These are phyloP conservation scores for Aschersonia sp. DNA, from an alignment of 2,329 filamentous ascomycete genomes.

Conservation along the genomic window DNA sequence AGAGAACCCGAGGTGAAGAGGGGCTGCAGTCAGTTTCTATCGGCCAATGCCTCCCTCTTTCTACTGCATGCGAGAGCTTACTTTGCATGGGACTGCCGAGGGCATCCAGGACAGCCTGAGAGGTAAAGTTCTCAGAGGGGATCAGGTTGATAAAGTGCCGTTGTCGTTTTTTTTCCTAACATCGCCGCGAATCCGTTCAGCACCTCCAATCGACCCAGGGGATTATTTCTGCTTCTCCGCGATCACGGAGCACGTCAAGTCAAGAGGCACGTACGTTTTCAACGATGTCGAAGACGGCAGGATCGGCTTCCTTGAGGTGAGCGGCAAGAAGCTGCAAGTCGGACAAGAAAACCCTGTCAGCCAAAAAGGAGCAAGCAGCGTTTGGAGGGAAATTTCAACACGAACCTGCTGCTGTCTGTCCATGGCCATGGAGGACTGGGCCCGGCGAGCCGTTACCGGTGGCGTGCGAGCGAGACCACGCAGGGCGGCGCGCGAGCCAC, in stretches of 20 bases:
- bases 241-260: not conserved
- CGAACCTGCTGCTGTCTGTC: slow-evolving; percentile 47
- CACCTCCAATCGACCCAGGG: not conserved
- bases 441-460: slow-evolving; percentile 16
- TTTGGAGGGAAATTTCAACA: not conserved
- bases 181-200: not conserved
- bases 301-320: slow-evolving; percentile 71
- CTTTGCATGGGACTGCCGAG: slow-evolving; percentile 92
- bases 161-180: slow-evolving; percentile 82
- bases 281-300: slow-evolving; percentile 74
- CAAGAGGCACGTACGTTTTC: slow-evolving; percentile 51
- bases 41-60: no score
- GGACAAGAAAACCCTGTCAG: slow-evolving; percentile 2
- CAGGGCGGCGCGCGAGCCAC: slow-evolving; percentile 29
- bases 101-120: slow-evolving; percentile 80
- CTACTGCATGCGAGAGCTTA: slow-evolving; percentile 22
- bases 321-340: slow-evolving; percentile 75
- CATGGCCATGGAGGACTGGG: slow-evolving; percentile 29
- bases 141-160: slow-evolving; percentile 98
- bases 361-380: no score
- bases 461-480: slow-evolving; percentile 22
- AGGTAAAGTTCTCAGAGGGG: slow-evolving; percentile 91
- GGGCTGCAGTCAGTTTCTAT: not conserved
- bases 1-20: slow-evolving; percentile 1
- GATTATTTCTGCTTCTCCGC: not conserved